Percentiles rank a stretch among this genome's conserved stretches.
Conservation (phyloP, 805 yeast genomes). For the Suhomyces xylopsoci region DNA sequence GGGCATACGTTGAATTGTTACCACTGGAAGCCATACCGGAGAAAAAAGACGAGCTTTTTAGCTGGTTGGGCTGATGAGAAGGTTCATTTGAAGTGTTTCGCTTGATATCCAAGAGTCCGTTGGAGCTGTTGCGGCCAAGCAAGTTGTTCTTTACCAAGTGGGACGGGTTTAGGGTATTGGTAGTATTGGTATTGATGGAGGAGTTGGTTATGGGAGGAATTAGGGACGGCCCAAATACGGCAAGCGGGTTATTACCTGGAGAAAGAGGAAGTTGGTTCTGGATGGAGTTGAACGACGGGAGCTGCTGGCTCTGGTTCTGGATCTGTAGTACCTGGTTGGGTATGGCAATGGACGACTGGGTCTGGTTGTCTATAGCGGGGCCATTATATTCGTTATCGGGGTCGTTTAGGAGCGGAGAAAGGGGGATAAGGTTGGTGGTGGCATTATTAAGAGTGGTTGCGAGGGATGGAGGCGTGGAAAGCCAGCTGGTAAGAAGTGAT, state of each 20-base stretch:
- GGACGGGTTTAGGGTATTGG: conserved; percentile 25
- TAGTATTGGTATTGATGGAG: conserved; percentile 1
- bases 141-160: conserved; percentile 12
- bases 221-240: conserved; percentile 2
- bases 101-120: conserved; percentile 2
- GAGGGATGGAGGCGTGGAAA: background rate
- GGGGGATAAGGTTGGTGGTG: conserved; percentile 23
- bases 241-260: conserved; percentile 14
- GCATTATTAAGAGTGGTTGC: background rate
- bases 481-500: conserved; percentile 3
- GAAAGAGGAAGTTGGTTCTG: conserved; percentile 32
- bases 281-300: conserved; percentile 36
- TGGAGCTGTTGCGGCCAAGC: conserved; percentile 2
- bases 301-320: conserved; percentile 29
- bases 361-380: conserved; percentile 1
- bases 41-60: conserved; percentile 1
- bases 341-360: conserved; percentile 8
- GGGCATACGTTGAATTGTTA: background rate
- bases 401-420: conserved; percentile 29
- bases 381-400: conserved; percentile 16
- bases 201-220: conserved; percentile 12
- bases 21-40: background rate
- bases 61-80: background rate
- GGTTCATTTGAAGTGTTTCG: background rate
- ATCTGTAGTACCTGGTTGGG: conserved; percentile 20